Conservation (phyloP, 768 basidiomycete genomes). For the Phylloporus arenicola region DNA sequence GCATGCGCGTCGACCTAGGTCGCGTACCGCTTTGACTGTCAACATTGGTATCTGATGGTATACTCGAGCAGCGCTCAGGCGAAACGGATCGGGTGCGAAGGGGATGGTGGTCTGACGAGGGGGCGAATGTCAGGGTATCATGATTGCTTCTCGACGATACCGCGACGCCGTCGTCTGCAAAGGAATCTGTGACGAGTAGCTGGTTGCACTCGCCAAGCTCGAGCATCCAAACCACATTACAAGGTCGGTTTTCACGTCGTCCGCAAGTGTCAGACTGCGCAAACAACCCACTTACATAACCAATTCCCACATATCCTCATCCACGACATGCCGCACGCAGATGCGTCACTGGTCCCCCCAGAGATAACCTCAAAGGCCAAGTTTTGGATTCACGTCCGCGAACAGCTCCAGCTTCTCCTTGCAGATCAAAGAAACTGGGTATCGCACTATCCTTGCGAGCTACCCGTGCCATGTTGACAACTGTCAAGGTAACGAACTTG, state of each 20-base stretch:
- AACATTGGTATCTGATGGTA: background rate
- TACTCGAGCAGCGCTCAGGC: background rate
- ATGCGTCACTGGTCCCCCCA: constrained; percentile 65
- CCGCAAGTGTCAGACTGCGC: background rate
- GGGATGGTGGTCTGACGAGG: constrained; percentile 11
- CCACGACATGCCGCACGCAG: constrained; percentile 76
- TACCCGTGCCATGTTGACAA: constrained; percentile 3
- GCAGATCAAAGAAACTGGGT: constrained; percentile 78
- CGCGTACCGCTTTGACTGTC: constrained; percentile 1
- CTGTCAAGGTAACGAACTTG: constrained; percentile 70
- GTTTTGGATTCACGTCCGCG: constrained; percentile 75
- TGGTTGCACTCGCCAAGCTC: constrained; percentile 20
- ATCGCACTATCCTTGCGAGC: constrained; percentile 3
- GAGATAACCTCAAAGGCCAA: constrained; percentile 65
- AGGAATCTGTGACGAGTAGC: constrained; percentile 17
- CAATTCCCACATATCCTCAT: background rate
- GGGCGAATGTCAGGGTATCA: background rate
- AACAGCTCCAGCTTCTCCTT: constrained; percentile 57
- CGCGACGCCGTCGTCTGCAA: constrained; percentile 5
- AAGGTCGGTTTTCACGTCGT: background rate
- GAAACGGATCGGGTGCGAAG: constrained; percentile 13
- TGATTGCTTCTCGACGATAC: background rate
- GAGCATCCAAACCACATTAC: constrained; percentile 27
- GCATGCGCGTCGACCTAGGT: constrained; percentile 4
- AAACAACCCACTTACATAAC: constrained; percentile 9